Conservation (phyloP, 1,139 yeast species). For the Pichia sp. region DNA sequence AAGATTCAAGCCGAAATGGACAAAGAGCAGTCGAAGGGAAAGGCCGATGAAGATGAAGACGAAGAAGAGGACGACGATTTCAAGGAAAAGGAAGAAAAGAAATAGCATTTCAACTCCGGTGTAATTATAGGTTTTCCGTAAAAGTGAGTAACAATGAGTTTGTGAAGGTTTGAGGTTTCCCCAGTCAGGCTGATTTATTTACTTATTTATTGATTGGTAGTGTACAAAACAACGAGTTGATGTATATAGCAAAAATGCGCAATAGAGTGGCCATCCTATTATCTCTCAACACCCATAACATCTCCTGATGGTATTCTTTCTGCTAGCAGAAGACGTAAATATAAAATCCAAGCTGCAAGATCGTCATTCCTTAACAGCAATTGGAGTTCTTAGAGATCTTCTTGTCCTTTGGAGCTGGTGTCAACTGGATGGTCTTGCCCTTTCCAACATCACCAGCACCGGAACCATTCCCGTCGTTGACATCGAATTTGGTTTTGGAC, state of each 20-base stretch:
- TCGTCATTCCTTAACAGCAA: conserved; percentile 64
- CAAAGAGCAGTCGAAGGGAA: conserved; percentile 36
- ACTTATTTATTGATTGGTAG: background rate
- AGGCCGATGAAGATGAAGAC: conserved; percentile 34
- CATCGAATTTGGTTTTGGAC: conserved; percentile 77
- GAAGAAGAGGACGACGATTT: conserved; percentile 32
- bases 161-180: no score
- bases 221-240: no score
- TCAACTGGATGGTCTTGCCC: conserved; percentile 89
- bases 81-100: conserved; percentile 15
- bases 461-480: conserved; percentile 44
- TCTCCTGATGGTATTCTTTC: no score
- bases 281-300: no score
- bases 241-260: no score
- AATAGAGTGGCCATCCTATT: no score
- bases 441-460: conserved; percentile 32
- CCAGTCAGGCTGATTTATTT: no score
- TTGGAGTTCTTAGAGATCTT: conserved; percentile 55
- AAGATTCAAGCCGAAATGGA: conserved; percentile 76
- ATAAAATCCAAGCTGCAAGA: no score
- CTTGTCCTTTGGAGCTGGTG: conserved; percentile 86
- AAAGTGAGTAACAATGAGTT: no score
- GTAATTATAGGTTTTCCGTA: no score
- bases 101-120: conserved; percentile 1
- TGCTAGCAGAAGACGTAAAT: no score